Percentiles rank a stretch among this genome's conserved stretches.
phyloP scores from a whole-genome alignment of 75 land plant genomes.

The Cunninghamia lanceolata region DNA sequence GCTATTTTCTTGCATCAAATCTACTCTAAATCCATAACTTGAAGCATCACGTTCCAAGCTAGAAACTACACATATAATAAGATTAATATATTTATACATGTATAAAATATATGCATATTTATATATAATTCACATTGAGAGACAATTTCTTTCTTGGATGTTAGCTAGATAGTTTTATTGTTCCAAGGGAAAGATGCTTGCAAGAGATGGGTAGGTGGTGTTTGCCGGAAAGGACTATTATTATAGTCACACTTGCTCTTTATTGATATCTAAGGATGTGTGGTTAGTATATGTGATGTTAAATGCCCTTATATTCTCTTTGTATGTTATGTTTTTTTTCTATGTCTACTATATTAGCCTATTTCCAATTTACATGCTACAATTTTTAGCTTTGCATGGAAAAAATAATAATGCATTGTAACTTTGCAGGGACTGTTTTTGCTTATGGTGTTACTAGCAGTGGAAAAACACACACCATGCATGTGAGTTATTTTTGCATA shows the following conservation, averaged over 20 bases:
- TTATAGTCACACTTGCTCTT: background rate
- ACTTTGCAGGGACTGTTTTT: constrained; percentile 49
- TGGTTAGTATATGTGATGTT: background rate
- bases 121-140: too few species aligned
- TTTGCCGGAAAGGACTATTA: background rate
- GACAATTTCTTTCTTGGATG: too few species aligned
- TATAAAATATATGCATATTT: too few species aligned
- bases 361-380: background rate
- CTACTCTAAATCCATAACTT: too few species aligned
- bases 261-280: background rate
- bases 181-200: background rate
- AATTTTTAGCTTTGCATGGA: background rate
- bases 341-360: background rate
- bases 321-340: background rate
- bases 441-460: constrained; percentile 63
- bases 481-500: constrained; percentile 29
- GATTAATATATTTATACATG: too few species aligned
- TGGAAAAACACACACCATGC: constrained; percentile 65
- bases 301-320: background rate
- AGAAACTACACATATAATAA: too few species aligned
- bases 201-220: background rate
- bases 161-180: too few species aligned
- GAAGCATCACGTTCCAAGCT: too few species aligned
- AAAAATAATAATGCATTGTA: background rate
- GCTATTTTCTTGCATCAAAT: too few species aligned